Evolutionary conservation across 805 yeast genomes (phyloP).

Genomic region (Wickerhamiella hasegawae): DNA sequence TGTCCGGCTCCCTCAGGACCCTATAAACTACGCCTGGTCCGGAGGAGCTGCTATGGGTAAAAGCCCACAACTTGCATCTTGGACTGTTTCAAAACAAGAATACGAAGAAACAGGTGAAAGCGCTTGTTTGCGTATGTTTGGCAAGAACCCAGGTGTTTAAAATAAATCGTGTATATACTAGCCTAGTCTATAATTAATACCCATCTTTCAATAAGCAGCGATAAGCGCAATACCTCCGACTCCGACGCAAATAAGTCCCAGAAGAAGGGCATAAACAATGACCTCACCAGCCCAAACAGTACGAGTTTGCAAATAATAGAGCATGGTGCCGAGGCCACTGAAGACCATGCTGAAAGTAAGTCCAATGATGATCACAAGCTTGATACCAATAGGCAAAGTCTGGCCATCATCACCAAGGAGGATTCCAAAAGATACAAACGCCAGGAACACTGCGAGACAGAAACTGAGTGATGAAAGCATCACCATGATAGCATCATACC

Average conservation of each 20-base stretch:
- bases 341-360: conserved; percentile 28
- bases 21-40: conserved; percentile 38
- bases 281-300: conserved; percentile 30
- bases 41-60: conserved; percentile 35
- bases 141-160: conserved; percentile 3
- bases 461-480: conserved; percentile 29
- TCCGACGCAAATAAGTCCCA: conserved; percentile 27
- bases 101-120: conserved; percentile 72
- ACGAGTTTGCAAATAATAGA: conserved; percentile 28
- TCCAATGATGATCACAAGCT: conserved; percentile 25
- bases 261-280: conserved; percentile 28
- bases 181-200: no score
- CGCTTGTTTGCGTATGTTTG: conserved; percentile 37
- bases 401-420: conserved; percentile 21
- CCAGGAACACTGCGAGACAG: conserved; percentile 21
- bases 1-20: conserved; percentile 20
- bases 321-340: conserved; percentile 28
- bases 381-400: conserved; percentile 16
- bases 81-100: conserved; percentile 58
- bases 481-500: conserved; percentile 29
- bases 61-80: conserved; percentile 26
- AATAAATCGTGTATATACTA: no score
- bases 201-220: conserved; percentile 1
- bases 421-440: conserved; percentile 29
- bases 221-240: conserved; percentile 28